These are phyloP conservation scores for Agaricus subrufescens DNA, from an alignment of 768 basidiomycete genomes.

Conservation along the genomic window DNA sequence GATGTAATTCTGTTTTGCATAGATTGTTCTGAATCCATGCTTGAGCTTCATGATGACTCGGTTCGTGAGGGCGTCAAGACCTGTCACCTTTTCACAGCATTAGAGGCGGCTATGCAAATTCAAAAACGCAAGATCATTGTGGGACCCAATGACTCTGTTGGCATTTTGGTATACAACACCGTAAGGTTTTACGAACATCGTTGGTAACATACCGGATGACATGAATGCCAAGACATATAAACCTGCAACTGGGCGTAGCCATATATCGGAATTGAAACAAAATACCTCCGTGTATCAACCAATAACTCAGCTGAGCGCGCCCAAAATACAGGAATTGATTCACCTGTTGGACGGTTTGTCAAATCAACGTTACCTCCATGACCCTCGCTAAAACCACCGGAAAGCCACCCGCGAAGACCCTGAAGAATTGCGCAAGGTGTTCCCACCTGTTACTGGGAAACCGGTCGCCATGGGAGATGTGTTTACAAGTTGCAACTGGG, in stretches of 20 bases:
- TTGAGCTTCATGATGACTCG: slow-evolving; percentile 60
- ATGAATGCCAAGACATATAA: slow-evolving; percentile 34
- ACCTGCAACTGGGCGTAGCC: slow-evolving; percentile 29
- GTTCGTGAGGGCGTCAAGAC: slow-evolving; percentile 62
- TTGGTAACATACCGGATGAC: neutral
- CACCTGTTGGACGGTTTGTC: slow-evolving; percentile 70
- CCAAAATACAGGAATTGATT: slow-evolving; percentile 75
- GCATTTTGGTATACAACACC: slow-evolving; percentile 90
- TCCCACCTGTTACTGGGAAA: slow-evolving; percentile 55
- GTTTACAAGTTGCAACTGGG: slow-evolving; percentile 86
- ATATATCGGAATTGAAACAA: slow-evolving; percentile 61
- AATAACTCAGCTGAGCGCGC: slow-evolving; percentile 72
- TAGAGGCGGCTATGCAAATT: slow-evolving; percentile 82
- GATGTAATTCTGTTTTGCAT: slow-evolving; percentile 96
- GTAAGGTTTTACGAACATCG: slow-evolving; percentile 39
- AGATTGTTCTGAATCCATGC: slow-evolving; percentile 92
- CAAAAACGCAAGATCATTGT: slow-evolving; percentile 87
- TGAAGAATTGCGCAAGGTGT: slow-evolving; percentile 47
- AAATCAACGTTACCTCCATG: neutral
- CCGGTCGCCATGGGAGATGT: slow-evolving; percentile 83
- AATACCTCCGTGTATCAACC: slow-evolving; percentile 71
- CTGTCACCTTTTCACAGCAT: slow-evolving; percentile 72
- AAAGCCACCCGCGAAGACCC: slow-evolving; percentile 61
- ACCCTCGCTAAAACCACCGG: slow-evolving; percentile 3
- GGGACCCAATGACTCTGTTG: slow-evolving; percentile 86